phyloP scores from a whole-genome alignment of 192 early-diverging fungal species.

The Gamsiella multidivaricata region DNA sequence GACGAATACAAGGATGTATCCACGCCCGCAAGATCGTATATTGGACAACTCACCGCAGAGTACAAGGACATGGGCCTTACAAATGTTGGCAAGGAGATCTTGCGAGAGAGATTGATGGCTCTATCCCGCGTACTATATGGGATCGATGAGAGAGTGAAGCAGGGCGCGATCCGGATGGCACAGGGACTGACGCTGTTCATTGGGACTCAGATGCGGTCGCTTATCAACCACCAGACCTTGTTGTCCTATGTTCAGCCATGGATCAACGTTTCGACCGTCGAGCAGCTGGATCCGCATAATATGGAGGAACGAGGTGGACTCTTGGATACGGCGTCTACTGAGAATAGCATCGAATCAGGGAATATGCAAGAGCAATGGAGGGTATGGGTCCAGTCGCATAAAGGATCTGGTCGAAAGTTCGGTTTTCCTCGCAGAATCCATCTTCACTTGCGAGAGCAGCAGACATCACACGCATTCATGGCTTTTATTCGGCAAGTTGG shows the following conservation, averaged over 20 bases:
- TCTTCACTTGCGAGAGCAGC: constrained; percentile 29
- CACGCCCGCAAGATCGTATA: background rate
- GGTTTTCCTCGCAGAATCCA: constrained; percentile 47
- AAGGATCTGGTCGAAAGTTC: constrained; percentile 30
- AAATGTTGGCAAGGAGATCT: constrained; percentile 28
- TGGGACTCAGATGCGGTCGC: constrained; percentile 19
- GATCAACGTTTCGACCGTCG: constrained; percentile 28
- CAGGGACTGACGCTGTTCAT: constrained; percentile 30
- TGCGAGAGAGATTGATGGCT: constrained; percentile 29
- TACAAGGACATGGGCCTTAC: background rate
- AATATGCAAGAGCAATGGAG: constrained; percentile 11
- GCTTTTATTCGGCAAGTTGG: constrained; percentile 41
- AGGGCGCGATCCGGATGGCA: constrained; percentile 7
- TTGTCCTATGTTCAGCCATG: constrained; percentile 26
- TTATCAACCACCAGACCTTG: constrained; percentile 28
- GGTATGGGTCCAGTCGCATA: constrained; percentile 19
- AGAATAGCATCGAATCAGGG: background rate
- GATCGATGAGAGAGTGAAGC: constrained; percentile 30
- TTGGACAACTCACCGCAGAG: constrained; percentile 9
- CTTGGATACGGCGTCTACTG: background rate
- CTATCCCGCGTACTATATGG: constrained; percentile 34
- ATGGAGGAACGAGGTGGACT: constrained; percentile 39
- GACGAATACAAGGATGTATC: constrained; percentile 36
- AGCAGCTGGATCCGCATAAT: constrained; percentile 51
- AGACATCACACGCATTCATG: constrained; percentile 21